Percentiles rank a stretch among this genome's conserved stretches.
Conservation (phyloP, 208 protist genomes). For the Leishmania tropica region DNA sequence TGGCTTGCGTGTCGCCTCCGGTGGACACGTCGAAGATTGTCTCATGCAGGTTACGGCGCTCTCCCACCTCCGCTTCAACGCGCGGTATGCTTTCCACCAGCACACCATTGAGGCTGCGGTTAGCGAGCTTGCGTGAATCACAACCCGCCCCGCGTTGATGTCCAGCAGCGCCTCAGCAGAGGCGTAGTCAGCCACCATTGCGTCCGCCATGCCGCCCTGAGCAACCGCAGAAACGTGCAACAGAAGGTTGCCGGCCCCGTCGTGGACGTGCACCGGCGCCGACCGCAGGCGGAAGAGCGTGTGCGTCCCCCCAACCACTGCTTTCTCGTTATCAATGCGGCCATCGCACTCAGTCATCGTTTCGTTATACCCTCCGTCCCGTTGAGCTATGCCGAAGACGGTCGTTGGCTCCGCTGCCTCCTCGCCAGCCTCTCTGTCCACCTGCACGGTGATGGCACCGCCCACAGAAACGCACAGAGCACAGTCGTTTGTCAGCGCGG, state of each 20-base stretch:
- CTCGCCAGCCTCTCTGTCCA: not conserved
- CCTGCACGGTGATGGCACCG: constrained; percentile 4
- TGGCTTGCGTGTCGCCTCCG: not conserved
- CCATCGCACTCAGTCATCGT: not conserved
- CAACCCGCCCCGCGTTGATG: not conserved
- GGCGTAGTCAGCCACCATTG: constrained; percentile 14
- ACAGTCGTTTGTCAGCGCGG: not conserved
- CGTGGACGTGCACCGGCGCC: constrained; percentile 4
- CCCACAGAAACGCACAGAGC: constrained; percentile 5
- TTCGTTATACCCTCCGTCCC: not conserved
- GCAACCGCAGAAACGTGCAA: not conserved
- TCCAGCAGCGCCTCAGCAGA: not conserved
- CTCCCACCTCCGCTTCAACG: not conserved
- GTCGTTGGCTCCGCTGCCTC: not conserved
- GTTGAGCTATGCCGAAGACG: not conserved
- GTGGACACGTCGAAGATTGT: too few relatives aligned
- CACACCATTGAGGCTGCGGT: constrained; percentile 8
- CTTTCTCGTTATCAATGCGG: not conserved
- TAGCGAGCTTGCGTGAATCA: constrained; percentile 1
- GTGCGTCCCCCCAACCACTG: not conserved
- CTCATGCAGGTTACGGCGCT: not conserved
- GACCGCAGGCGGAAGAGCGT: constrained; percentile 7
- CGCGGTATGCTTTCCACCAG: constrained; percentile 3
- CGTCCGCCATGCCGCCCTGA: not conserved
- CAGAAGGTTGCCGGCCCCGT: constrained; percentile 17